A percentile compares a stretch with the other conserved stretches of the same genome.
Evolutionary conservation across 257 asterid genomes (phyloP).

Genomic region (Apocynum venetum): DNA sequence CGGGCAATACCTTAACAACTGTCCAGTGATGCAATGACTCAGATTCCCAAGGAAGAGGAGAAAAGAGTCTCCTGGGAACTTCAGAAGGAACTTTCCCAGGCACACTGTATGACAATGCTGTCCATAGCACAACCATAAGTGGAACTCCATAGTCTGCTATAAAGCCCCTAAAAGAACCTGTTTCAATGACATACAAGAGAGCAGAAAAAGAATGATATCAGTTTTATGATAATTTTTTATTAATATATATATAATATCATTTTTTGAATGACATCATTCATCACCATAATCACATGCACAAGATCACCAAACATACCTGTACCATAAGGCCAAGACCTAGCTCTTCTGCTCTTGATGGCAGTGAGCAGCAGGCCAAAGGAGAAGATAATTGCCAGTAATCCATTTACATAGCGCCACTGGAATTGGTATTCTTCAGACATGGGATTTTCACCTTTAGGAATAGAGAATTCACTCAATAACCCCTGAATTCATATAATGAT

Average conservation of each 20-base stretch:
- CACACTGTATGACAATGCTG: constrained; percentile 57
- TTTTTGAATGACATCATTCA: too few species aligned
- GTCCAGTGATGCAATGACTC: constrained; percentile 78
- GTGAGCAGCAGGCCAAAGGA: constrained; percentile 68
- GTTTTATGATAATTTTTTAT: too few species aligned
- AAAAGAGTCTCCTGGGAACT: constrained; percentile 79
- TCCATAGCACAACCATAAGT: constrained; percentile 74
- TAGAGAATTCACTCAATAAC: constrained; percentile 62
- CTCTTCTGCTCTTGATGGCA: constrained; percentile 67
- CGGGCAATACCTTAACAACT: constrained; percentile 52
- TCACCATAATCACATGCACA: background rate
- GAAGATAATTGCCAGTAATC: constrained; percentile 73
- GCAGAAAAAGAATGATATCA: too few species aligned
- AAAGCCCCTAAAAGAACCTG: constrained; percentile 73
- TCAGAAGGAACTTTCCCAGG: constrained; percentile 65
- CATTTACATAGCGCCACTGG: constrained; percentile 83
- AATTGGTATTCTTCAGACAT: constrained; percentile 49
- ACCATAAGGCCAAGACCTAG: constrained; percentile 93
- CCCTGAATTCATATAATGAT: constrained; percentile 49
- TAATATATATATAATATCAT: background rate
- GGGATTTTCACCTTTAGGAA: constrained; percentile 59
- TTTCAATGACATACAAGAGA: constrained; percentile 4
- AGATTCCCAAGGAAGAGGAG: constrained; percentile 85
- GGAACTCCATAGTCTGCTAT: constrained; percentile 96
- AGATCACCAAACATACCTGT: constrained; percentile 43